These are phyloP conservation scores for Lepiota subincarnata DNA, from an alignment of 768 basidiomycete genomes.

Conservation along the genomic window DNA sequence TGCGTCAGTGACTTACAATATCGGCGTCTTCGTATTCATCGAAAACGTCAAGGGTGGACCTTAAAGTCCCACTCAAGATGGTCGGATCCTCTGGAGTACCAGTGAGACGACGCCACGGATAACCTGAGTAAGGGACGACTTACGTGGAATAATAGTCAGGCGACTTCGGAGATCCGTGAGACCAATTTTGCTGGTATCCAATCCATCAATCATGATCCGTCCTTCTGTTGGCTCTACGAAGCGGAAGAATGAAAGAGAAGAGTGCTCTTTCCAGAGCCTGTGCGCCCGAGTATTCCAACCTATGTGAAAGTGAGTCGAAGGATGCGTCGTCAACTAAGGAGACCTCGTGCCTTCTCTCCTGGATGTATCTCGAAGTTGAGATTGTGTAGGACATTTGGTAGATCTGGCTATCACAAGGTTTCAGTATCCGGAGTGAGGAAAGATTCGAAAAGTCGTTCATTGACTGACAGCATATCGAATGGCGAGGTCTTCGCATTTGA, in stretches of 20 bases:
- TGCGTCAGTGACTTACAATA: conserved; percentile 48
- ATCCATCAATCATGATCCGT: conserved; percentile 67
- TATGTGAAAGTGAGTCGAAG: conserved; percentile 18
- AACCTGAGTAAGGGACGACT: conserved; percentile 15
- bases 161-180: conserved; percentile 73
- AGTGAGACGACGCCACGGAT: neutral
- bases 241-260: conserved; percentile 79
- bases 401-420: conserved; percentile 56
- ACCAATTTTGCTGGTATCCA: conserved; percentile 77
- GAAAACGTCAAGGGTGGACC: conserved; percentile 82
- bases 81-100: conserved; percentile 73
- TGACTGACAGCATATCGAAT: conserved; percentile 71
- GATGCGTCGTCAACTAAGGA: conserved; percentile 25
- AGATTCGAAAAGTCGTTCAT: conserved; percentile 22
- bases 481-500: conserved; percentile 70
- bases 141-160: conserved; percentile 60
- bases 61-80: conserved; percentile 77
- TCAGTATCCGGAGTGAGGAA: neutral
- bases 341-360: conserved; percentile 62
- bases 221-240: conserved; percentile 82
- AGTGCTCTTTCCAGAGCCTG: conserved; percentile 77
- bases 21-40: conserved; percentile 81
- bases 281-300: conserved; percentile 71
- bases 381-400: conserved; percentile 81
- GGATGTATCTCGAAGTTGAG: conserved; percentile 70